Evolutionary conservation across 345 rosid species (phyloP), one percentile per base, ranked within the genome.

Genomic region (Salix dunnii): DNA sequence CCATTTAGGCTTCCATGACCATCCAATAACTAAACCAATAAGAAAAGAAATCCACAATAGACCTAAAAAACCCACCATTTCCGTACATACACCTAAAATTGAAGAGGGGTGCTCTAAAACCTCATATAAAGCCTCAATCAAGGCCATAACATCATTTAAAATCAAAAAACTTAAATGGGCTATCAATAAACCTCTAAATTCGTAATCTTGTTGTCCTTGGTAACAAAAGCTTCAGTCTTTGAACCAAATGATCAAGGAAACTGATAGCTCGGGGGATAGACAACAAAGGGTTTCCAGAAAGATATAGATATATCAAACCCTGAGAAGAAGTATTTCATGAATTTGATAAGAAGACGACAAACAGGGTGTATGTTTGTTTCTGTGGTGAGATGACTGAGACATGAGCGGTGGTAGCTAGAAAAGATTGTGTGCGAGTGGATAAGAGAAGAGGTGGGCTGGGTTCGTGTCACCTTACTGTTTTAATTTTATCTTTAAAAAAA

Each of bases 1-100:
- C 91, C 89, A 88, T 73, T 74, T 86, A 20, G 95, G 92, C 81
- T 85, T 91, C 97, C 95, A 92, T 7, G 74, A 33, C 93, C 93
- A 90, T 46, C 95, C 93, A 18, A 92, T 63, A 9, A 86, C 17
- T 55, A 90, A 71, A 5, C 97, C 97, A 43, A 86, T 71, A 2
- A 88, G 78, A 76, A 92, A 89, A 11, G 91, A 88, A 68, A 89
- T n/a, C 86, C 91, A 86, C 2, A 89, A 78, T 36, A 78, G 67
- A 80, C 78, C 81, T 49, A 88, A 65, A 69, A 74, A 74, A 71
- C 76, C 63, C 63, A 75, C 42, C 71, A 40, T 68, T 16, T 78
- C 85, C 5, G 67, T 42, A 65, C 76, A 74, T 49, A 79, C 20
- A 70, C 84, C 86, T 64, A 84, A 31, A 71, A 83, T 40, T 13